A percentile compares a stretch with the other conserved stretches of the same genome.
Evolutionary conservation across 768 basidiomycete species (phyloP).

Genomic region (Tulasnella sp.): DNA sequence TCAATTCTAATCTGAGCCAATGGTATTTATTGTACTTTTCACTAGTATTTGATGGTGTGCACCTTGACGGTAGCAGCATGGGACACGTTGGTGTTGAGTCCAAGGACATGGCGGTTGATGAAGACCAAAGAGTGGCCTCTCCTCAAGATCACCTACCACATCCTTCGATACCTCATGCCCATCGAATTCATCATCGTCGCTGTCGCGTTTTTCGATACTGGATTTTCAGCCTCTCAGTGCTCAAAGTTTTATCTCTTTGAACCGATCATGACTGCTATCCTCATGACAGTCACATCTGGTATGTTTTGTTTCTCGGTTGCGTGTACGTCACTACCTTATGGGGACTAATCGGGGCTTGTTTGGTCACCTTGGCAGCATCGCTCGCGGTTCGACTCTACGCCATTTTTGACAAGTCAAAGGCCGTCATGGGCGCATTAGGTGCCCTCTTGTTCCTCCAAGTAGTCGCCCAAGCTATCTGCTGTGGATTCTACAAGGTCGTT

Average conservation of each 20-base stretch:
- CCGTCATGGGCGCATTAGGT: constrained; percentile 44
- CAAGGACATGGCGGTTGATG: constrained; percentile 60
- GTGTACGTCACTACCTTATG: not conserved
- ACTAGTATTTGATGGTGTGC: constrained; percentile 85
- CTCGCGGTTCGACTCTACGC: constrained; percentile 71
- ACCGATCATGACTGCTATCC: constrained; percentile 70
- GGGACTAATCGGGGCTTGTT: not conserved
- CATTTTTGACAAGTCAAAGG: constrained; percentile 54
- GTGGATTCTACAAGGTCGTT: constrained; percentile 65
- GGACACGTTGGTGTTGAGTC: constrained; percentile 77
- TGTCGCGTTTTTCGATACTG: constrained; percentile 74
- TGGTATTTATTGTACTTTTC: not conserved
- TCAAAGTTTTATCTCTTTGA: constrained; percentile 68
- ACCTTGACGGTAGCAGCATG: constrained; percentile 81
- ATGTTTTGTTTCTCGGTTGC: constrained; percentile 14
- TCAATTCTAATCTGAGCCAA: not conserved
- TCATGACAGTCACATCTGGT: constrained; percentile 61
- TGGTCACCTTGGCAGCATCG: constrained; percentile 31
- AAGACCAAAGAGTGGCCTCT: constrained; percentile 54
- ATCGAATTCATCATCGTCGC: constrained; percentile 65
- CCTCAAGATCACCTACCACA: constrained; percentile 63
- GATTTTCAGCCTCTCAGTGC: constrained; percentile 33
- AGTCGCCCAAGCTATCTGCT: constrained; percentile 57
- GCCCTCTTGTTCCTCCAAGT: constrained; percentile 52
- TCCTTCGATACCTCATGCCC: constrained; percentile 66